A percentile compares a stretch with the other conserved stretches of the same genome.
Evolutionary conservation across 2,329 filamentous ascomycete species (phyloP).

Genomic region (Knoxdaviesia proteae): DNA sequence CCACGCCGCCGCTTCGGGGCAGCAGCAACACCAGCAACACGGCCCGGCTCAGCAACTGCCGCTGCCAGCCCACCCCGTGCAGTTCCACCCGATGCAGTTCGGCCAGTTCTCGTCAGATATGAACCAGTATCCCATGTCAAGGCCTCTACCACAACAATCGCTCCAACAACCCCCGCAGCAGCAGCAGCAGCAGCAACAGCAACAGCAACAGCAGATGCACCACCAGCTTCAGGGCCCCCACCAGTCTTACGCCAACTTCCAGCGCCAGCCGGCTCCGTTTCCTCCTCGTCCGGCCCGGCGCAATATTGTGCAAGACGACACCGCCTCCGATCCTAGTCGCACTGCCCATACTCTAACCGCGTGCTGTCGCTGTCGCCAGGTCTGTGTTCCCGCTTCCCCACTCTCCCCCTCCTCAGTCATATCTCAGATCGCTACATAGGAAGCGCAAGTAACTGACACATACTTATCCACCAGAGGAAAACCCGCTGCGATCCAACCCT

Average conservation of each 20-base stretch:
- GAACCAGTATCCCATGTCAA: too few species aligned
- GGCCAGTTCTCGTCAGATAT: too few species aligned
- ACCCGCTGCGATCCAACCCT: slow-evolving; percentile 87
- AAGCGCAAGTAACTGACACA: neutral
- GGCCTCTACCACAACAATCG: too few species aligned
- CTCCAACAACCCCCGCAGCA: slow-evolving; percentile 4
- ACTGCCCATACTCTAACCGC: slow-evolving; percentile 65
- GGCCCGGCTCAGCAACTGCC: slow-evolving; percentile 9
- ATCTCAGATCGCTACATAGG: neutral
- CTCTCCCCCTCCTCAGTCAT: neutral
- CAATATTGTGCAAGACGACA: slow-evolving; percentile 7
- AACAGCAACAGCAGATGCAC: neutral
- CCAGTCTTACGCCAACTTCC: neutral
- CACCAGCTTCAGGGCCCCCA: neutral
- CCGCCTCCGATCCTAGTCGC: slow-evolving; percentile 21
- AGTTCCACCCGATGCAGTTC: slow-evolving; percentile 4
- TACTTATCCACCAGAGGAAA: slow-evolving; percentile 45
- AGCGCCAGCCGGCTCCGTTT: too few species aligned
- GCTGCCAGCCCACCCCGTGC: slow-evolving; percentile 6
- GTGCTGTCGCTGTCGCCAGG: slow-evolving; percentile 61
- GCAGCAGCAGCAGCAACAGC: neutral
- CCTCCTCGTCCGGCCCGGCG: neutral
- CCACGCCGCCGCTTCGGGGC: slow-evolving; percentile 6
- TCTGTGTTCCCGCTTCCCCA: slow-evolving; percentile 12
- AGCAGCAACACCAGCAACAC: too few species aligned